Evolutionary conservation across 345 rosid genomes (phyloP).

Genomic region (Erysimum cheiranthoides): DNA sequence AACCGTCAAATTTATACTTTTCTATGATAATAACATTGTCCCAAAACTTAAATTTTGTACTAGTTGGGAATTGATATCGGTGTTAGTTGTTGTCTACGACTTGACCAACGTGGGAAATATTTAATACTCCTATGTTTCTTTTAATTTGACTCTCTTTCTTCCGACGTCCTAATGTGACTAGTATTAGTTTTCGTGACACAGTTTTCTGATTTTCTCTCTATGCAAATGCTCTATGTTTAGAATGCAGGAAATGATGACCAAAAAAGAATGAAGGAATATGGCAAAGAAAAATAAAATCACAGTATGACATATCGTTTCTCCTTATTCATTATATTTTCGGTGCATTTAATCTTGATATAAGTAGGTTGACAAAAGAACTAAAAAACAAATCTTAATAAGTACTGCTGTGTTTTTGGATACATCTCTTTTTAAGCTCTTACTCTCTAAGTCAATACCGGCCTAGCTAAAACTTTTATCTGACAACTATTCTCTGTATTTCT

Average conservation of each 20-base stretch:
- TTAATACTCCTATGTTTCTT: conserved; percentile 1
- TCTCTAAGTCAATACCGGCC: no score
- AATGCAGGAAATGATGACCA: no score
- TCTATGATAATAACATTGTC: conserved; percentile 3
- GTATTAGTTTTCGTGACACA: neutral
- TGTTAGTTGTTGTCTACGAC: conserved; percentile 19
- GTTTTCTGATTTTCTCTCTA: neutral
- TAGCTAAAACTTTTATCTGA: no score
- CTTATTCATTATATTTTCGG: neutral
- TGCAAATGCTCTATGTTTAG: neutral
- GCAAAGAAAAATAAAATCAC: neutral
- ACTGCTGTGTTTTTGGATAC: neutral
- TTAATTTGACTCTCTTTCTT: conserved; percentile 4
- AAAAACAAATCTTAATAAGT: neutral
- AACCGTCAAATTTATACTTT: neutral
- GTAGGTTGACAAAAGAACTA: conserved; percentile 6
- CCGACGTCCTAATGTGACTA: conserved; percentile 6
- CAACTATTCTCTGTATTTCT: no score
- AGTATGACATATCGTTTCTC: neutral
- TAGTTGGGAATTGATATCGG: conserved; percentile 14
- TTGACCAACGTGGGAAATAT: conserved; percentile 30
- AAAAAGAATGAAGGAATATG: no score
- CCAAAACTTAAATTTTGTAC: neutral
- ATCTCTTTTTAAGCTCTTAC: no score
- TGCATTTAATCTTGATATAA: conserved; percentile 20